Evolutionary conservation across 2,329 filamentous ascomycete genomes (phyloP), one percentile per base, ranked within the genome.

Genomic region (Paecilomyces variotii): DNA sequence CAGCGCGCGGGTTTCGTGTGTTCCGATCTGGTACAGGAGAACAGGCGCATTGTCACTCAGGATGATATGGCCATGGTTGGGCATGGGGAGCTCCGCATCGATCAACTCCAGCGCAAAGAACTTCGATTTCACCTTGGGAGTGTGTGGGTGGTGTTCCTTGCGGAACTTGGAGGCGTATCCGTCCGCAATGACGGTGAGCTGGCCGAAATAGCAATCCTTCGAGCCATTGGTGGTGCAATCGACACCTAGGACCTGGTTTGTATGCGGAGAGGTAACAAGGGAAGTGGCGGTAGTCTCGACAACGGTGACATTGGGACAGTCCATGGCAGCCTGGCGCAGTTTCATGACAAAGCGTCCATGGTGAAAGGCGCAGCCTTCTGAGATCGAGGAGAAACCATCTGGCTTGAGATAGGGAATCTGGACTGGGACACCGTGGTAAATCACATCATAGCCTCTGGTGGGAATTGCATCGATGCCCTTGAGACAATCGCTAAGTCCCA

Each of bases 11-110:
- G 94, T 99, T 78, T 97, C 94, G 76, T 89, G 92, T 3, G 90
- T 89, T 70, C 94, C 93, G 71, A 99, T 99, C 77, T 97, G 94
- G 79, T 99, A 99, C 59, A 99, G 84, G 26, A 99, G 85, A 34
- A 96, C 85, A 0, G 94, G 93, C 0, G 86, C 79, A 53, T 84
- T 83, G 63, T 90, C 84, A 67, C 87, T 87, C 62, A 99, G 88
- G 57, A 97, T 81, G 63, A 99, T 93, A 74, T 96, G 91, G 24
- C 93, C 94, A 72, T 90, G 90, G 62, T 86, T 79, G 1, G 86
- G 84, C 56, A 83, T 80, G 1, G 91, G 90, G 9, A 97, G 83
- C 26, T 87, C 82, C 58, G 89, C 90, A 73, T 97, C 92, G 69
- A 94, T 89, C 62, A 99, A 83, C 74, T 99, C 93, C 34, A 99